Base-by-base conservation (phyloP, 2,329 filamentous ascomycete species). In the Chaetomiaceae sp. region DNA sequence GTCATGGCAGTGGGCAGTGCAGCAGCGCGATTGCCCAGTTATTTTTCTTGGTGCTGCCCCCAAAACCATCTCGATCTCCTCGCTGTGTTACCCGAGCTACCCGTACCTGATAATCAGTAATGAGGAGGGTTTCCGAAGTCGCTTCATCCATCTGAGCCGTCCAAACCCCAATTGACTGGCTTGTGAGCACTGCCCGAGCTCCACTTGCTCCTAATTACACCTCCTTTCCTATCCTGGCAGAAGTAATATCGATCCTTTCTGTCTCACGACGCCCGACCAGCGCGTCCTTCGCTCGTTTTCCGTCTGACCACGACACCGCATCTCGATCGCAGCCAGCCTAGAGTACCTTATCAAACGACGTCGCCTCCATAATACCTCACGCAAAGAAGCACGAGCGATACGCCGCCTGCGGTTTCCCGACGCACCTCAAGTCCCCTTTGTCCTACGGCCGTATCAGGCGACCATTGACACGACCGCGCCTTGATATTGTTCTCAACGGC, bases 1-100 rank as follows among this genome's bases (percentile, higher is more conserved):
- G 55, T 52, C 55, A 55, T 55, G 34, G 43, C 14, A 38, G 47
- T 45, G 34, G 52, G 54, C 54, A 54, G 40, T 59, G 56, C 51
- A 34, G 46, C 53, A 22, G 39, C 50, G 17, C 40, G 8, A 12
- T 4, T 31, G 31, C 23, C 17, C 27, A 6, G 25, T 12, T 40
- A 29, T 43, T 49, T 57, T 54, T 40, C 37, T 47, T 27, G 44
- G n/a, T 45, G 34, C 42, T 42, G 23, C 42, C 54, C 51, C 51
- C 39, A 54, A 46, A 27, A 44, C n/a, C 45, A 45, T 27, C 1
- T 17, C 17, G 8, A 20, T 33, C n/a, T n/a, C n/a, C n/a, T n/a
- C n/a, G n/a, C 23, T 25, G 45, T 39, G 33, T 37, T 6, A 25
- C 17, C 44, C 51, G 39, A 25, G 29, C 23, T 12, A 6, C 14